Percentiles rank a stretch among this genome's conserved stretches.
phyloP scores from a whole-genome alignment of 257 asterid genomes.

The Ehretia macrophylla region DNA sequence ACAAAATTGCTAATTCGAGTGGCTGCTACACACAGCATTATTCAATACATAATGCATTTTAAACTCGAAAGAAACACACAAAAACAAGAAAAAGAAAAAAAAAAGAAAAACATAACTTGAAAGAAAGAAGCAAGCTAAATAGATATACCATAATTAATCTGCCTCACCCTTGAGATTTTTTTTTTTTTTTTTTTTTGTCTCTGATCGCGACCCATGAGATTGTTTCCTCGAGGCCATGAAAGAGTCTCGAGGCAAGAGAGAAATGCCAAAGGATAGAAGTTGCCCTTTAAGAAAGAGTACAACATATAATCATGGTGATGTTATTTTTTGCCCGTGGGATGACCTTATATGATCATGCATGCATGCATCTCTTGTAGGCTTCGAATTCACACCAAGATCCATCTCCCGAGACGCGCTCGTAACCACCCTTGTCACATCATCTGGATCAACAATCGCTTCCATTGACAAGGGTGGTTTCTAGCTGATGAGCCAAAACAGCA shows the following conservation, averaged over 20 bases:
- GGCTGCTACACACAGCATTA: neutral
- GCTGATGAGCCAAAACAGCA: conserved; percentile 4
- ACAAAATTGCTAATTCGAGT: neutral
- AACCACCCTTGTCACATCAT: neutral
- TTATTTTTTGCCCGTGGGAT: conserved; percentile 13
- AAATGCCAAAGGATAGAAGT: conserved; percentile 92
- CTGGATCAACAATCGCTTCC: conserved; percentile 4
- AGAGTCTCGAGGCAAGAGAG: conserved; percentile 10
- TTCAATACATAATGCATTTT: neutral
- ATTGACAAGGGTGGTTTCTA: conserved; percentile 7
- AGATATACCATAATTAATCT: conserved; percentile 22
- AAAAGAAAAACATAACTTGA: no score
- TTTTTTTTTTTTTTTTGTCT: no score
- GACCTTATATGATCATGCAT: conserved; percentile 16
- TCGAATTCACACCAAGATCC: conserved; percentile 1
- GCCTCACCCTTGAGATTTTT: conserved; percentile 20
- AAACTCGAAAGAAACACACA: neutral
- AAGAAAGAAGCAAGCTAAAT: neutral
- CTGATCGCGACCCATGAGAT: no score
- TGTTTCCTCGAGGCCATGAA: conserved; percentile 12
- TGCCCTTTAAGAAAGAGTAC: conserved; percentile 50
- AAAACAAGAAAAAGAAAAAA: no score
- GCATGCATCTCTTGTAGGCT: no score
- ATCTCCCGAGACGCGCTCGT: conserved; percentile 11
- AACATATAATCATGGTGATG: conserved; percentile 28